Base-by-base conservation (phyloP, 2,329 filamentous ascomycete species). In the Ramichloridium luteum region DNA sequence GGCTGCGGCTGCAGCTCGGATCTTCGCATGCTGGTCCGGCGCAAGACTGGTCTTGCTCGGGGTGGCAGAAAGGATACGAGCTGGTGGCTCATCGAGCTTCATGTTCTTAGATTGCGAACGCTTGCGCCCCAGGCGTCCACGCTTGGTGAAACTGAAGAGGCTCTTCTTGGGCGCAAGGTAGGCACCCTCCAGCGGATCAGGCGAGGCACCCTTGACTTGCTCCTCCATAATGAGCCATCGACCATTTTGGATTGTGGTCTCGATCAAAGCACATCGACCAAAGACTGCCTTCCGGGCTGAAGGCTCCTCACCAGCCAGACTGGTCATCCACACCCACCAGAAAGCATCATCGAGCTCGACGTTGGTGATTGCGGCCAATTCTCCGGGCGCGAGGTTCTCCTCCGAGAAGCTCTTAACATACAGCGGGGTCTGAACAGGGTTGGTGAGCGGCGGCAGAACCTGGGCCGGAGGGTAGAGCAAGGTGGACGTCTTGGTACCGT, bases 321-420 rank as follows among this genome's bases (percentile, higher is more conserved):
- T 96, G 46, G 76, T 92, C 69, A 98, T 96, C 90, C 90, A 98
- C 3, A 96, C 90, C 88, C 90, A 96, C 90, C 90, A 98, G 57
- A 98, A 98, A 1, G 85, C 80, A 54, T 96, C 88, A 47, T 98
- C 90, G 4, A 98, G 67, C 40, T 90, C 78, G 35, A 96, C 72
- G 22, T 71, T 71, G 14, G 73, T 80, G 50, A 98, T 93, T 53
- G 85, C 96, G 16, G 90, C 90, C 35, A 98, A 68, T 65, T 98
- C 90, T 31, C 85, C 90, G 1, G 88, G 90, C 43, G 94, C 85
- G 1, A 94, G 65, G 25, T 73, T 65, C 14, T 81, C 74, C 10
- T 68, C 68, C 11, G 43, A 39, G 13, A 38, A 39, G 15, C 37
- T 47, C 3, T 32, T 35, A 5, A 17, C 11, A 10, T 30, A 25